These are phyloP conservation scores for Falciphora oryzae DNA, from an alignment of 2,329 filamentous ascomycete species.

Conservation along the genomic window DNA sequence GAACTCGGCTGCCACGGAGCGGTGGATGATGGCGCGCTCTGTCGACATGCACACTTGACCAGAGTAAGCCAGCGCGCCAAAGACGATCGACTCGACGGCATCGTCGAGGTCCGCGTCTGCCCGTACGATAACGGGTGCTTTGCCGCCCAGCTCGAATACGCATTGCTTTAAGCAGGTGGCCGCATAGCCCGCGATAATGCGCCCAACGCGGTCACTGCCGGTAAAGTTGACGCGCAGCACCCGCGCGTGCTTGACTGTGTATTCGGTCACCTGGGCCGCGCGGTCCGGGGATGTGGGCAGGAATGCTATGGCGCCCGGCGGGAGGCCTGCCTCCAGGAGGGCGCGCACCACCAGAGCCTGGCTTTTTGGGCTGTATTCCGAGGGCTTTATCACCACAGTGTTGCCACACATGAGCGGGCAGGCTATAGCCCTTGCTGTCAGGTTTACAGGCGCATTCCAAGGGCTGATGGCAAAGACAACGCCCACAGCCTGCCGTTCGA, in stretches of 20 bases:
- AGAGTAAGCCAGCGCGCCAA: slow-evolving; percentile 55
- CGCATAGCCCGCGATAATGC: slow-evolving; percentile 55
- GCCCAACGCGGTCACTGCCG: slow-evolving; percentile 58
- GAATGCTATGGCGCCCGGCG: slow-evolving; percentile 58
- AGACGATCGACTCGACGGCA: slow-evolving; percentile 51
- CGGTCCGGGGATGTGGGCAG: slow-evolving; percentile 48
- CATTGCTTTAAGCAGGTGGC: slow-evolving; percentile 63
- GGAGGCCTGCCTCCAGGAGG: slow-evolving; percentile 59
- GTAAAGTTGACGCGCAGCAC: slow-evolving; percentile 69
- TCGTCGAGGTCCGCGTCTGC: slow-evolving; percentile 61
- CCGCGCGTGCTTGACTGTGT: slow-evolving; percentile 53
- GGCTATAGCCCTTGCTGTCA: slow-evolving; percentile 31
- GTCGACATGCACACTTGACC: slow-evolving; percentile 71
- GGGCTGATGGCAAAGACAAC: slow-evolving; percentile 65
- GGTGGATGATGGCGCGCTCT: slow-evolving; percentile 47
- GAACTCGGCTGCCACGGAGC: slow-evolving; percentile 17
- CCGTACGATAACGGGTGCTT: slow-evolving; percentile 60
- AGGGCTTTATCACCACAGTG: slow-evolving; percentile 58
- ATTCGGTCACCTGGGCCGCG: slow-evolving; percentile 48
- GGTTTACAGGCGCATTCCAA: slow-evolving; percentile 44
- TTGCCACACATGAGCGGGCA: slow-evolving; percentile 50
- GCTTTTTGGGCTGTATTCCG: slow-evolving; percentile 51
- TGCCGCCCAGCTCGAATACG: slow-evolving; percentile 65
- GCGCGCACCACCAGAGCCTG: slow-evolving; percentile 52
- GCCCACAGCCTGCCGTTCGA: slow-evolving; percentile 63